phyloP scores from a whole-genome alignment of 2,329 filamentous ascomycete species.

The Penicillium sp. region DNA sequence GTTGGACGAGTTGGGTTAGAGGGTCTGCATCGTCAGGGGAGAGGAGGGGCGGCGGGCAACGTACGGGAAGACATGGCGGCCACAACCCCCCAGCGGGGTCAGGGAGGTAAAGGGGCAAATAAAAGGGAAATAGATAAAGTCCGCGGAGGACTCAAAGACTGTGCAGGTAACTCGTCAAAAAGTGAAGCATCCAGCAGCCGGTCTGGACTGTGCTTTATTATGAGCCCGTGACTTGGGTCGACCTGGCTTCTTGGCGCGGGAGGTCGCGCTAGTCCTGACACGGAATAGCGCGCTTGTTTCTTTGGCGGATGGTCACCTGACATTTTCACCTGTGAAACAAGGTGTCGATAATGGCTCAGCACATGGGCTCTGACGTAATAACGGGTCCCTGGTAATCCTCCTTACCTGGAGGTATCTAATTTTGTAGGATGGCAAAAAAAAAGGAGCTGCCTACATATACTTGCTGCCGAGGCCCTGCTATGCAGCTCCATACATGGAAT shows the following conservation, averaged over 20 bases:
- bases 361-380: constrained; percentile 6
- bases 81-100: constrained; percentile 48
- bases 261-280: constrained; percentile 11
- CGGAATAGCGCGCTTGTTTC: not conserved
- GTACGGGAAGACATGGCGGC: constrained; percentile 59
- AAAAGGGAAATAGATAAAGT: constrained; percentile 7
- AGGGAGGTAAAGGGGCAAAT: constrained; percentile 16
- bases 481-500: not conserved
- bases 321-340: not conserved
- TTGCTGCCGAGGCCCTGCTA: not conserved
- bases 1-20: constrained; percentile 16
- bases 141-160: constrained; percentile 10
- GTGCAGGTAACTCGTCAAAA: constrained; percentile 2
- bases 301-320: constrained; percentile 3
- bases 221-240: constrained; percentile 25
- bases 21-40: constrained; percentile 21
- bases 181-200: constrained; percentile 13
- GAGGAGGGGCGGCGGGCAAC: constrained; percentile 33
- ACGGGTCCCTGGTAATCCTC: no score
- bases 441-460: not conserved
- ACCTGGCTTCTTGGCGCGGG: constrained; percentile 28
- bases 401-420: no score
- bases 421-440: not conserved
- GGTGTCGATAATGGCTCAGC: not conserved
- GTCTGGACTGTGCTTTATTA: constrained; percentile 26